These are phyloP conservation scores for Anthracocystis panici-leucophaei DNA, from an alignment of 1,284 basidiomycete genomes.

Conservation along the genomic window DNA sequence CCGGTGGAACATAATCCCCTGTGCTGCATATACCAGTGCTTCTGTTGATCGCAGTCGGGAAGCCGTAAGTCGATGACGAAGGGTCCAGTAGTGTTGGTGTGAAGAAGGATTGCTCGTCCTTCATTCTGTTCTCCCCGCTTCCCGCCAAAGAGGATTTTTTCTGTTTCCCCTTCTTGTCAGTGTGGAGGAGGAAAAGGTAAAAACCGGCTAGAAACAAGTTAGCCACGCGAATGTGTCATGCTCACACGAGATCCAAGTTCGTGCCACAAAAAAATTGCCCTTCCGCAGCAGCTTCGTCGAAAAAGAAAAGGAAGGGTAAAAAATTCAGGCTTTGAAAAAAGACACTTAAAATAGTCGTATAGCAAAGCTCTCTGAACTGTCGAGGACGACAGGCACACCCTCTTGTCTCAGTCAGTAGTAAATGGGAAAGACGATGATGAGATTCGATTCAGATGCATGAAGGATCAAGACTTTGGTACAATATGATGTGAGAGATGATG, in stretches of 20 bases:
- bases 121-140: neutral
- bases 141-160: constrained; percentile 5
- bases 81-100: neutral
- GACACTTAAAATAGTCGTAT: neutral
- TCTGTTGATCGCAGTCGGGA: too few species aligned
- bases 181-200: constrained; percentile 12
- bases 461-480: neutral
- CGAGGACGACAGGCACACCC: too few species aligned
- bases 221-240: constrained; percentile 7
- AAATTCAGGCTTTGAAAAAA: neutral
- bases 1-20: too few species aligned
- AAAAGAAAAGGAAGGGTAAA: neutral
- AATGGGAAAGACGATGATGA: too few species aligned
- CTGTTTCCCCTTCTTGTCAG: neutral
- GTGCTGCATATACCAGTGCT: too few species aligned
- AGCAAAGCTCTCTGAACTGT: too few species aligned
- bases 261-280: neutral
- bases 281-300: neutral
- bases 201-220: constrained; percentile 1
- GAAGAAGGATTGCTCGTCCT: neutral
- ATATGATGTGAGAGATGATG: neutral
- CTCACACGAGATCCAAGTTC: constrained; percentile 10
- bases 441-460: too few species aligned
- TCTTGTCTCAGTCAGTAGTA: too few species aligned
- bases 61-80: too few species aligned